Evolutionary conservation across 257 asterid genomes (phyloP), one percentile per base, ranked within the genome.

Genomic region (Cordia subcordata): DNA sequence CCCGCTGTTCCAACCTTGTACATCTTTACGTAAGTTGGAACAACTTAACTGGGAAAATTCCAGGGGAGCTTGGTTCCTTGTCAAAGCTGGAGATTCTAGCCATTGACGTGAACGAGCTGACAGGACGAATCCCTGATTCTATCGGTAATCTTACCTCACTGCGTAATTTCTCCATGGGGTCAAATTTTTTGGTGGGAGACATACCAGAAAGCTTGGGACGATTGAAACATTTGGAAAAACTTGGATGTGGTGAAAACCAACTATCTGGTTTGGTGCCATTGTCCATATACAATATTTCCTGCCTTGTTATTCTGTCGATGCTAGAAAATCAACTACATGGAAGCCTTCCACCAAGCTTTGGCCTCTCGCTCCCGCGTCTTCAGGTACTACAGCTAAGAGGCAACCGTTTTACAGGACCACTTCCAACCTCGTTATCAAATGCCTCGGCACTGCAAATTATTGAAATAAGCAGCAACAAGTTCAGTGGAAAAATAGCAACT

Each of bases 351-450:
- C 35, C 35, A 27, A 27, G 35, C 35, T 1, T 27, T 1, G 35
- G 35, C 35, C 6, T 1, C 35, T 1, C 6, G 35, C 35, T 27
- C 35, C 35, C 35, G 3, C 35, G 6, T 27, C 35, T 27, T 27
- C 35, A 27, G 6, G 4, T 1, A 1, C 35, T 27, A 1, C 35
- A 27, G 35, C 6, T 1, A 27, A 1, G 35, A 6, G 35, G 6
- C 4, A 27, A 27, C 35, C 3, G 21, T 49, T 20, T 66, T 40
- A 47, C 64, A 22, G 59, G 71, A 38, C 16, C 35, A 27, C 38
- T 66, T 23, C 71, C 71, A 5, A 0, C 45, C 33, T 55, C 68
- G 22, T 0, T 64, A 45, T 64, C 42, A n/a, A 64, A 55, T 56
- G 56, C 70, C 54, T 65, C 56, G 50, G 62, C 3, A 27, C 35